Evolutionary conservation across 2,329 filamentous ascomycete genomes (phyloP).

Genomic region (Talaromyces funiculosus): DNA sequence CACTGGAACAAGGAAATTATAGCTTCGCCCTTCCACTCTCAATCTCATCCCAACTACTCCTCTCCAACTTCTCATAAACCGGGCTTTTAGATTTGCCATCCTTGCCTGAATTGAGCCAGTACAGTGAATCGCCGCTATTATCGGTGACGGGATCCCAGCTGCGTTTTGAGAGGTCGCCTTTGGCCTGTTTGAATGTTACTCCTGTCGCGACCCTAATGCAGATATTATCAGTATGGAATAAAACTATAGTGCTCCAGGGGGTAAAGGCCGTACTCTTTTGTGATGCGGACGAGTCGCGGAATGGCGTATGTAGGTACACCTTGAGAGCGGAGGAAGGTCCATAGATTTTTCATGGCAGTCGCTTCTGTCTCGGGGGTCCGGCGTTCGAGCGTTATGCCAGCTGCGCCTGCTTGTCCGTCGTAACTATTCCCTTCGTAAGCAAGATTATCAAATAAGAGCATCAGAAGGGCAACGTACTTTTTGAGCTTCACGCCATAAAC

Average conservation of each 20-base stretch:
- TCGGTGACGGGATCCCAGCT: constrained; percentile 31
- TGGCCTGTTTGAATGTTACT: constrained; percentile 49
- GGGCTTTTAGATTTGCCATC: neutral
- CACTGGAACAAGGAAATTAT: constrained; percentile 15
- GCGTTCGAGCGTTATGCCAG: constrained; percentile 40
- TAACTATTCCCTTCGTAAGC: constrained; percentile 31
- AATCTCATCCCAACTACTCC: constrained; percentile 36
- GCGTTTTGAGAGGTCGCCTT: constrained; percentile 40
- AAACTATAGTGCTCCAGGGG: neutral
- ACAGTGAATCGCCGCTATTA: constrained; percentile 33
- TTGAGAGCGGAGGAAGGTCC: constrained; percentile 35
- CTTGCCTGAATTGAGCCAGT: constrained; percentile 35
- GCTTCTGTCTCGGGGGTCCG: constrained; percentile 23
- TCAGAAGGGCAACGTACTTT: constrained; percentile 24
- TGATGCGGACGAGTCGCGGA: constrained; percentile 44
- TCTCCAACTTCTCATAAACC: constrained; percentile 35
- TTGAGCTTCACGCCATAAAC: constrained; percentile 41
- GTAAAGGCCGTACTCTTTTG: constrained; percentile 35
- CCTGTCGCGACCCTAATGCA: constrained; percentile 39
- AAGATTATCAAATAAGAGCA: neutral
- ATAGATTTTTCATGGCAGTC: constrained; percentile 35
- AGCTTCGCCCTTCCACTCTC: constrained; percentile 41
- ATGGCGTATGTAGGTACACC: constrained; percentile 45
- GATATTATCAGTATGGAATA: constrained; percentile 1
- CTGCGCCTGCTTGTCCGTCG: constrained; percentile 46